phyloP scores from a whole-genome alignment of 2,329 filamentous ascomycete species.

The Aspergillus uvarum region DNA sequence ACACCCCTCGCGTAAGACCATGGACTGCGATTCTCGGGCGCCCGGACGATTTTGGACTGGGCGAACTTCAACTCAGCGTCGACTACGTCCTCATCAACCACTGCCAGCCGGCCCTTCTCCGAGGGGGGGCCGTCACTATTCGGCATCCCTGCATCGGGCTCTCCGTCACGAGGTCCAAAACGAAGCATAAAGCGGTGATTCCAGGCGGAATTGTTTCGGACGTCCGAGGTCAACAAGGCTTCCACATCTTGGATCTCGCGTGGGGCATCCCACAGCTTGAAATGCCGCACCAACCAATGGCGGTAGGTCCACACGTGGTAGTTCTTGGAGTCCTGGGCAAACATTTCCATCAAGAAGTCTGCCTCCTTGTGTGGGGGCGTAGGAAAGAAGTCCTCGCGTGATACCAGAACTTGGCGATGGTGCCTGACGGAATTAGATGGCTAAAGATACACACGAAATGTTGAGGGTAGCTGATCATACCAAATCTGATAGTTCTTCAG shows the following conservation, averaged over 20 bases:
- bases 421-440: slow-evolving; percentile 45
- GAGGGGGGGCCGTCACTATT: slow-evolving; percentile 20
- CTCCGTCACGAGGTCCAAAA: slow-evolving; percentile 61
- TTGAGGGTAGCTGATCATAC: slow-evolving; percentile 36
- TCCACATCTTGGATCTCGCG: slow-evolving; percentile 70
- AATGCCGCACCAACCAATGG: slow-evolving; percentile 70
- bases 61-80: slow-evolving; percentile 75
- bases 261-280: slow-evolving; percentile 57
- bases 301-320: slow-evolving; percentile 98
- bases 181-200: slow-evolving; percentile 95
- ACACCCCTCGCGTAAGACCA: slow-evolving; percentile 91
- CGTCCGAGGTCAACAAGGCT: slow-evolving; percentile 70
- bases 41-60: slow-evolving; percentile 69
- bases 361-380: slow-evolving; percentile 65
- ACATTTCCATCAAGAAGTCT: slow-evolving; percentile 75
- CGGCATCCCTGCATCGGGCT: slow-evolving; percentile 40
- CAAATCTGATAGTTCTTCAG: slow-evolving; percentile 99
- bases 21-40: slow-evolving; percentile 89
- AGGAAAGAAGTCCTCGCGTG: slow-evolving; percentile 49
- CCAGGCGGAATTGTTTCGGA: slow-evolving; percentile 97
- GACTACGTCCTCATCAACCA: slow-evolving; percentile 62
- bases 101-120: slow-evolving; percentile 33
- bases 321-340: slow-evolving; percentile 87
- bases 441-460: background rate
- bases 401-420: slow-evolving; percentile 58